Base-by-base conservation (phyloP, 1,284 basidiomycete species). In the Porogramme epimiltina region DNA sequence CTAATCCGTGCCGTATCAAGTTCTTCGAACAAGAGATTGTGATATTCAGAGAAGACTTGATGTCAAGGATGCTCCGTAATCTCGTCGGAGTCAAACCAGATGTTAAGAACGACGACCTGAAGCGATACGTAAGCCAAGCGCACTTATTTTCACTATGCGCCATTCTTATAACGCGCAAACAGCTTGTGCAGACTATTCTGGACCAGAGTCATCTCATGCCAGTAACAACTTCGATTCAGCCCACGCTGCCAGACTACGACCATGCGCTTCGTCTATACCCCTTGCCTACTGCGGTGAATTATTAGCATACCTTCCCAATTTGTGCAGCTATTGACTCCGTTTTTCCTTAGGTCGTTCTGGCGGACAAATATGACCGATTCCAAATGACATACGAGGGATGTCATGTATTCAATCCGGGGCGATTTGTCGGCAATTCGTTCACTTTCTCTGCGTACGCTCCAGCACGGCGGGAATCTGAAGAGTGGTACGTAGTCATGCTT, bases 21-120 rank as follows among this genome's bases (percentile, higher is more conserved):
- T 98, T 98, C 70, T 97, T 96, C 66, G 87, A 91, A 25, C 95
- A 98, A 66, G 97, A 99, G 71, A 86, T 99, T 40, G 95, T 99
- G 34, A 75, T 99, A 20, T 97, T 90, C 66, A 78, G 97, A 47
- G 95, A 99, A 63, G 93, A 99, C 66, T 72, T 90, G 47, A 97
- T 99, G 94, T 84, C 92, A 2, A 81, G 90, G 52, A 95, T 99
- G 91, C 74, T 99, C 51, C 77, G 97, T 56, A 98, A 98, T 70
- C 79, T 93, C 19, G 86, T 96, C 4, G 87, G 89, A 11, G 85
- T 95, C 39, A 95, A 95, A 65, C 85, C 86, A 1, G 81, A 87
- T 54, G 82, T 83, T 22, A 73, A 75, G 47, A 85, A 85, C 56
- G 87, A 87, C 40, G 89, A 94, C 63, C 72, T 96, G 66, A 93